Evolutionary conservation across 2,329 filamentous ascomycete species (phyloP).

Genomic region (Colletotrichum tropicale): DNA sequence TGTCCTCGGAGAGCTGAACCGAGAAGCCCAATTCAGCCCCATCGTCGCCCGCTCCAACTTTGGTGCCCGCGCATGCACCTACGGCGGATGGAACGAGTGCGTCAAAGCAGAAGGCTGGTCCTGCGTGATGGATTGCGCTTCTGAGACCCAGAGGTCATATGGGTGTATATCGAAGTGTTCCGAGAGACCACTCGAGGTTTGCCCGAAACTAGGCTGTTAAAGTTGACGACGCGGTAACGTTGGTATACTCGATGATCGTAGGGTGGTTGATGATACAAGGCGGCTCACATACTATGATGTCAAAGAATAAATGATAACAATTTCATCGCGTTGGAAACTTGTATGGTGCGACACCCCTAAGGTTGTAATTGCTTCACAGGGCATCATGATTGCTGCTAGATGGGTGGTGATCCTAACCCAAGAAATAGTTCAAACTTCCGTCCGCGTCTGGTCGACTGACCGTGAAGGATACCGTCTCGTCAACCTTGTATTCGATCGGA

Average conservation of each 20-base stretch:
- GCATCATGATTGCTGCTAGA: background rate
- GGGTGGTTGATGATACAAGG: fast-evolving
- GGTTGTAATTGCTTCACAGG: fast-evolving
- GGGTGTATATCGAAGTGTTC: background rate
- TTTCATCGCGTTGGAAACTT: background rate
- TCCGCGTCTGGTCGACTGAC: background rate
- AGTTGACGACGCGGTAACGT: fast-evolving
- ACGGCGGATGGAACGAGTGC: background rate
- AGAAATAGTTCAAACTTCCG: background rate
- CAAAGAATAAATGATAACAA: background rate
- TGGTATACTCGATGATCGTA: background rate
- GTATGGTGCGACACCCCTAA: fast-evolving
- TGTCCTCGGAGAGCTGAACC: background rate
- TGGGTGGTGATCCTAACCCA: background rate
- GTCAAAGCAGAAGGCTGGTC: background rate
- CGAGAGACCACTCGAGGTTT: background rate
- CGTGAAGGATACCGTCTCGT: background rate
- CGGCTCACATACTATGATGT: background rate
- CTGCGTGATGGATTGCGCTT: background rate
- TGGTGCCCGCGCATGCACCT: background rate
- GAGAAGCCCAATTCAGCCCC: background rate
- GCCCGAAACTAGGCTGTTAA: background rate
- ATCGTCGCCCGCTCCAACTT: background rate
- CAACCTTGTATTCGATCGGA: background rate
- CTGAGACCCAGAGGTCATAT: background rate